These are phyloP conservation scores for Tulasnella sp. DNA, from an alignment of 768 basidiomycete species.

Conservation along the genomic window DNA sequence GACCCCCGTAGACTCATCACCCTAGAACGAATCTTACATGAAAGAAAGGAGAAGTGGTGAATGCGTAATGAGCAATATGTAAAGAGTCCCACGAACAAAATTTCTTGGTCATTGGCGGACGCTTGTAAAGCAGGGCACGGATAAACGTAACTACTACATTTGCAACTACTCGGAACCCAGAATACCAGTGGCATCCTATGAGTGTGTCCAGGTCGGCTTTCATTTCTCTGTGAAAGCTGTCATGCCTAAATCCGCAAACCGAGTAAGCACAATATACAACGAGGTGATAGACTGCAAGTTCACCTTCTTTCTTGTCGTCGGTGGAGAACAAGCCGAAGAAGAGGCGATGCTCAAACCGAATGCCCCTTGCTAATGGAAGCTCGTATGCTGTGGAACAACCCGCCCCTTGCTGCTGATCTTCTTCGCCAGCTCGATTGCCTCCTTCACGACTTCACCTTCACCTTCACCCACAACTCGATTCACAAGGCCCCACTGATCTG, in stretches of 20 bases:
- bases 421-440: slow-evolving; percentile 40
- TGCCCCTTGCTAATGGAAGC: slow-evolving; percentile 64
- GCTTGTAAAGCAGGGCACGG: no score
- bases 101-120: no score
- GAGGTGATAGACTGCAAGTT: slow-evolving; percentile 23
- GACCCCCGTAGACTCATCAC: no score
- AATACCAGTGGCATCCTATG: slow-evolving; percentile 22
- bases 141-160: no score
- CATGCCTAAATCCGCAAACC: slow-evolving; percentile 55
- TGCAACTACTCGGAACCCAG: not conserved
- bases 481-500: slow-evolving; percentile 39
- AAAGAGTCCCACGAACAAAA: no score
- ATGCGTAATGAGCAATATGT: no score
- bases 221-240: slow-evolving; percentile 89
- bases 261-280: not conserved
- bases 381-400: slow-evolving; percentile 62
- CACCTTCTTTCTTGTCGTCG: slow-evolving; percentile 24
- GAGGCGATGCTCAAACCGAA: slow-evolving; percentile 75
- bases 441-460: slow-evolving; percentile 61
- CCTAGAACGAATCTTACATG: no score
- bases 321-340: slow-evolving; percentile 93
- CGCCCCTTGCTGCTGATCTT: slow-evolving; percentile 31
- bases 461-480: slow-evolving; percentile 34
- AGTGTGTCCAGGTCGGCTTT: slow-evolving; percentile 70
- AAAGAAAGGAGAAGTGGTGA: no score